Base-by-base conservation (phyloP, 1,139 yeast species). In the Yamadazyma buinensis region DNA sequence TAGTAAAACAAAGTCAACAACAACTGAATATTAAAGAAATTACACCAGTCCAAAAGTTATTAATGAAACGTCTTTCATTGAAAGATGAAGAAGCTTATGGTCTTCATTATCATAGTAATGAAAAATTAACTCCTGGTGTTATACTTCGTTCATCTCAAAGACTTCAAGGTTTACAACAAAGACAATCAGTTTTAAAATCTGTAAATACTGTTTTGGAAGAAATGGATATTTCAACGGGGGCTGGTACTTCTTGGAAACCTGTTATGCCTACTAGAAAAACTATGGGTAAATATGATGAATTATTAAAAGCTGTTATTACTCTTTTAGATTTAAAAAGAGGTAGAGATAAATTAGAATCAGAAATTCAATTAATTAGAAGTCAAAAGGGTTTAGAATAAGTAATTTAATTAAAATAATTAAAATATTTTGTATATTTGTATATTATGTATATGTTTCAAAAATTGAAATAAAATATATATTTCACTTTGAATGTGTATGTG, bases 71-170 rank as follows among this genome's bases (percentile, higher is more conserved):
- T 35, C 72, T 90, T 35, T 74, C 87, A 0, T 70, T 77, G 21
- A 83, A 85, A 49, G 96, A 88, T 49, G 92, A 87, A 56, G 85
- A 81, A 37, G 83, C 90, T 0, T 84, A 83, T 50, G 98, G 98
- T 11, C 73, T 94, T 28, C 70, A 80, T 36, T 84, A 84, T 47
- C 96, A 87, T 57, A 75, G 78, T 12, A 64, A 60, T 24, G 97
- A 90, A 38, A 80, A 83, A 46, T 63, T 86, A 12, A 75, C 78
- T 2, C 77, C 88, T 0, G 95, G 95, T 14, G 97, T 87, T 1
- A 77, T 72, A 30, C 64, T 92, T 39, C 73, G 98, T 42, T 85
- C 97, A 0, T 67, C 84, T 8, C 75, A 68, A 43, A 59, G 61
- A 39, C 54, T 69, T 13, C 69, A 70, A 4, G 75, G 74, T 2